Percentiles rank a stretch among this genome's conserved stretches.
Conservation (phyloP, 176 grass and related monocot genomes). For the Cymbopogon citratus region DNA sequence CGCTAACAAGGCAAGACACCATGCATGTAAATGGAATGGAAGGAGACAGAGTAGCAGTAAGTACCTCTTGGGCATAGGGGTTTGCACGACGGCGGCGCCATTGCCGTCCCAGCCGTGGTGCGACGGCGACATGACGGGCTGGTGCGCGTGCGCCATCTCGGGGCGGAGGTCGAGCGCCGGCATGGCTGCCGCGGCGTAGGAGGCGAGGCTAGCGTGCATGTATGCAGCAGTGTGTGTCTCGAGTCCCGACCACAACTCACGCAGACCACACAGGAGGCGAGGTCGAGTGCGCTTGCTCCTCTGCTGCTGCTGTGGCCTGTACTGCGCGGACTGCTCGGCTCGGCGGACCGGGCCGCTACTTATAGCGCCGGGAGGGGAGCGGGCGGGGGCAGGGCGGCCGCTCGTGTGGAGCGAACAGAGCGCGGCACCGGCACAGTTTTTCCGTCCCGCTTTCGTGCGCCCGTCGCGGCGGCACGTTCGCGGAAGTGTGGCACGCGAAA, state of each 20-base stretch:
- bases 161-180: slow-evolving; percentile 42
- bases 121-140: slow-evolving; percentile 33
- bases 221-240: background rate
- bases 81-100: slow-evolving; percentile 26
- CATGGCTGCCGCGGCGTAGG: slow-evolving; percentile 41
- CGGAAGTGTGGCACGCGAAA: slow-evolving; percentile 16
- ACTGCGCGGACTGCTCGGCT: background rate
- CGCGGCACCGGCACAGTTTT: background rate
- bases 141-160: slow-evolving; percentile 47
- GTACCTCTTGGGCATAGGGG: slow-evolving; percentile 70
- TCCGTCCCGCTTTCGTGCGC: background rate
- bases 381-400: background rate
- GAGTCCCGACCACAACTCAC: background rate
- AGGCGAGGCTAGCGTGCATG: slow-evolving; percentile 31
- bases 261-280: background rate
- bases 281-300: background rate
- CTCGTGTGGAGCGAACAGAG: background rate
- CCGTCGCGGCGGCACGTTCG: background rate
- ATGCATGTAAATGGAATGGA: too few species aligned
- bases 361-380: slow-evolving; percentile 16
- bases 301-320: background rate
- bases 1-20: too few species aligned
- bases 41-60: background rate
- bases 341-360: background rate
- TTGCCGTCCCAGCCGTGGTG: slow-evolving; percentile 52